Evolutionary conservation across 495 filamentous ascomycete species (phyloP).

Genomic region (Apodospora peruviana): DNA sequence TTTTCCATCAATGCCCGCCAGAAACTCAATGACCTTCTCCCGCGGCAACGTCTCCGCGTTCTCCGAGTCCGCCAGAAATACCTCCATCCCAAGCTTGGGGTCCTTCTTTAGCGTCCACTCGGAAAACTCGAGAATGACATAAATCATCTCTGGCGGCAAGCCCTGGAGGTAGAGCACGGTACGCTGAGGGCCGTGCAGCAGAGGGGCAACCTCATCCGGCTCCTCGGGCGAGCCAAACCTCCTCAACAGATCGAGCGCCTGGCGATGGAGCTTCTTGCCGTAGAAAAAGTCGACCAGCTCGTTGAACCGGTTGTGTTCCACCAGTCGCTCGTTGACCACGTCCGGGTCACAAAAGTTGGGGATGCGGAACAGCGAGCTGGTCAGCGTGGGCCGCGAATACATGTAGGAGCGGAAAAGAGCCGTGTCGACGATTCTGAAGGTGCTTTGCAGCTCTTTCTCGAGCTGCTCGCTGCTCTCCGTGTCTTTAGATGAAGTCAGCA

Average conservation of each 20-base stretch:
- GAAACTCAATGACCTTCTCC: conserved; percentile 65
- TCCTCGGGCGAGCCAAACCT: conserved; percentile 74
- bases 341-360: conserved; percentile 96
- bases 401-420: conserved; percentile 91
- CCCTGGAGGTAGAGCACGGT: conserved; percentile 89
- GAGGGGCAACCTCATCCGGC: conserved; percentile 55
- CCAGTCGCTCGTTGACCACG: conserved; percentile 87
- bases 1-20: conserved; percentile 59
- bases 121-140: conserved; percentile 85
- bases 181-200: conserved; percentile 73
- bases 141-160: conserved; percentile 79
- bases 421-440: conserved; percentile 82
- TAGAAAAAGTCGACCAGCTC: conserved; percentile 96
- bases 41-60: conserved; percentile 88
- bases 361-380: conserved; percentile 87
- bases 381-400: conserved; percentile 77
- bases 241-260: conserved; percentile 75
- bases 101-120: conserved; percentile 77
- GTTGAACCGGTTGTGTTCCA: conserved; percentile 82
- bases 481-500: conserved; percentile 42
- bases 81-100: conserved; percentile 80
- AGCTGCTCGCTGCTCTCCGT: conserved; percentile 58
- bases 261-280: conserved; percentile 86
- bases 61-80: conserved; percentile 90
- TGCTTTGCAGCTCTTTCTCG: conserved; percentile 61